phyloP scores from a whole-genome alignment of 2,329 filamentous ascomycete species.

The Aureobasidium vineae region DNA sequence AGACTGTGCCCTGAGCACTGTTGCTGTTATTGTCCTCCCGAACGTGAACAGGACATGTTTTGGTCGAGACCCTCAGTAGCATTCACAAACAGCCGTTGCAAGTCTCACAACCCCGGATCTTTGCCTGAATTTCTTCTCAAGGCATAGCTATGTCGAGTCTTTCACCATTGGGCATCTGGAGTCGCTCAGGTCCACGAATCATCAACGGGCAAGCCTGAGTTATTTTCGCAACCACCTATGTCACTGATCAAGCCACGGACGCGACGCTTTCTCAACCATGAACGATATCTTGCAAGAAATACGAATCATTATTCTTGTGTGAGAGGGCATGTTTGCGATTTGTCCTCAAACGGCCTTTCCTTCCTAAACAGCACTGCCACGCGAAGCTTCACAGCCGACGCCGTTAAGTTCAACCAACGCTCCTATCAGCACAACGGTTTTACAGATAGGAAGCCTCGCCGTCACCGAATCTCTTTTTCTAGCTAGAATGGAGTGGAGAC shows the following conservation, averaged over 20 bases:
- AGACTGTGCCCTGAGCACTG: not conserved
- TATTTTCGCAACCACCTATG: not conserved
- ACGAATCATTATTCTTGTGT: not conserved
- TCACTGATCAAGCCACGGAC: not conserved
- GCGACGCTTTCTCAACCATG: not conserved
- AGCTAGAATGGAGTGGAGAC: not conserved
- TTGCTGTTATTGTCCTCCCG: not conserved
- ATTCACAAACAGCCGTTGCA: not conserved
- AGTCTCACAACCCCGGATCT: conserved; percentile 4
- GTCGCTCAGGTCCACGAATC: not conserved
- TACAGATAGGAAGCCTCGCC: conserved; percentile 23
- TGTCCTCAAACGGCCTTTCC: not conserved
- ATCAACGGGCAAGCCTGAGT: not conserved
- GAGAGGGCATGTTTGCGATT: not conserved
- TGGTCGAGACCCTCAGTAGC: not conserved
- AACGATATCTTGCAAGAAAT: not conserved
- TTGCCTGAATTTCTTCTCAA: not conserved
- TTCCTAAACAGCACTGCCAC: conserved; percentile 15
- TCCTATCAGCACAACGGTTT: conserved; percentile 22
- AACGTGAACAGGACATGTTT: not conserved
- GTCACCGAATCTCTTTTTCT: not conserved
- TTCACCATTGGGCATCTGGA: not conserved
- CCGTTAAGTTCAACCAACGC: conserved; percentile 20
- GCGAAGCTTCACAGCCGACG: conserved; percentile 18
- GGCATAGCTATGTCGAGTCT: not conserved